These are phyloP conservation scores for Acer yangbiense DNA, from an alignment of 345 rosid species.

Conservation along the genomic window DNA sequence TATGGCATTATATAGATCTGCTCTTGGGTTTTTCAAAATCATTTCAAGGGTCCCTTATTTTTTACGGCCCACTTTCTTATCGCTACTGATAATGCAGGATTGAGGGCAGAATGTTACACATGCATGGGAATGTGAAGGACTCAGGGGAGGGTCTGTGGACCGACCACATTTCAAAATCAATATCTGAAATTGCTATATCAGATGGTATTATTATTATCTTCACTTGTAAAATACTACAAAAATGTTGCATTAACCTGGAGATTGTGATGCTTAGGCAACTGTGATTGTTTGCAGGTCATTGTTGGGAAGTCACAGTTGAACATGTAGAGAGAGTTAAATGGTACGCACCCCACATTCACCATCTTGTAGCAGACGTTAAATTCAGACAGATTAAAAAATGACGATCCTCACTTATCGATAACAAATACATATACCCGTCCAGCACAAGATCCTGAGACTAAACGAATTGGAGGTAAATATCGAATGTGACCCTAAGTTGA, in stretches of 20 bases:
- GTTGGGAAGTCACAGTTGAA: constrained; percentile 71
- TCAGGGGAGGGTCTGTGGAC: constrained; percentile 63
- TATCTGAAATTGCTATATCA: constrained; percentile 59
- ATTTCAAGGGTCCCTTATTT: not conserved
- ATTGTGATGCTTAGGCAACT: not conserved
- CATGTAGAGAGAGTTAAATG: constrained; percentile 38
- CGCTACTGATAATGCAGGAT: constrained; percentile 47
- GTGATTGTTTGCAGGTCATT: constrained; percentile 49
- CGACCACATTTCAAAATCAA: constrained; percentile 50
- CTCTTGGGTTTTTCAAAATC: not conserved
- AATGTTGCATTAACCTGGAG: not conserved
- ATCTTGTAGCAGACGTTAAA: too few relatives aligned
- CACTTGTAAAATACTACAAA: not conserved
- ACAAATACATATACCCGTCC: too few relatives aligned
- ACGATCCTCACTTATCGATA: too few relatives aligned
- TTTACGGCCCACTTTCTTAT: not conserved
- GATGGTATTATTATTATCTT: constrained; percentile 53
- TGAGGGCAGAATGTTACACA: constrained; percentile 77
- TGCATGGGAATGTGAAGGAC: constrained; percentile 90
- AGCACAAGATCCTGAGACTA: too few relatives aligned
- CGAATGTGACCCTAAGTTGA: too few relatives aligned
- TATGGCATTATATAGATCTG: constrained; percentile 2
- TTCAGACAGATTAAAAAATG: too few relatives aligned
- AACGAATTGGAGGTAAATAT: too few relatives aligned
- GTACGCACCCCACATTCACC: too few relatives aligned